Percentiles rank a stretch among this genome's conserved stretches.
These are phyloP conservation scores for Coemansia sp. DNA, from an alignment of 192 early-diverging fungal genomes.

Conservation along the genomic window DNA sequence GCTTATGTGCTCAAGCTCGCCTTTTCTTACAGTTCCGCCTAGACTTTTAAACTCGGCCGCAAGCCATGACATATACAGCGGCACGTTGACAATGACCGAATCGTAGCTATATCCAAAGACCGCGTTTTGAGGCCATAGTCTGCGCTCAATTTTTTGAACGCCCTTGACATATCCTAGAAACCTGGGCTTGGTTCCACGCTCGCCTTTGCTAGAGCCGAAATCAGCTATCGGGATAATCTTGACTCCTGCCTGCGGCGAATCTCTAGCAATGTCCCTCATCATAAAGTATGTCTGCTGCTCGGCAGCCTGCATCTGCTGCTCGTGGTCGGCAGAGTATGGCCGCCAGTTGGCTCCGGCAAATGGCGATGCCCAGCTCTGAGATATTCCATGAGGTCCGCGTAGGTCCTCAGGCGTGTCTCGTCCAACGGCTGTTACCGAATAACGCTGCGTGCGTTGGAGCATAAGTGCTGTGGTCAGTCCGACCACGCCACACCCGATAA, in stretches of 20 bases:
- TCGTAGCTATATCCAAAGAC: conserved; percentile 17
- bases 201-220: not conserved
- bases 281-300: conserved; percentile 15
- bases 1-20: conserved; percentile 42
- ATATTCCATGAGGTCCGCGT: not conserved
- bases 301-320: conserved; percentile 3
- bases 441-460: conserved; percentile 58
- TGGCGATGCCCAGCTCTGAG: conserved; percentile 52
- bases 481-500: conserved; percentile 77
- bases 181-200: not conserved
- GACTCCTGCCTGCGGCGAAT: conserved; percentile 11
- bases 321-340: not conserved
- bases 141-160: not conserved
- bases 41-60: conserved; percentile 51
- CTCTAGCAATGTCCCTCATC: conserved; percentile 9
- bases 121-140: conserved; percentile 2
- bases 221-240: conserved; percentile 5
- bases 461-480: conserved; percentile 74
- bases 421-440: conserved; percentile 63
- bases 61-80: conserved; percentile 69
- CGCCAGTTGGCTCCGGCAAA: conserved; percentile 56
- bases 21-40: conserved; percentile 58
- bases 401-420: conserved; percentile 13
- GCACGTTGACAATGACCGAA: conserved; percentile 64
- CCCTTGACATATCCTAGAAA: conserved; percentile 9